phyloP scores from a whole-genome alignment of 139 green algal genomes.

The Deuterostichococcus epilithicus region DNA sequence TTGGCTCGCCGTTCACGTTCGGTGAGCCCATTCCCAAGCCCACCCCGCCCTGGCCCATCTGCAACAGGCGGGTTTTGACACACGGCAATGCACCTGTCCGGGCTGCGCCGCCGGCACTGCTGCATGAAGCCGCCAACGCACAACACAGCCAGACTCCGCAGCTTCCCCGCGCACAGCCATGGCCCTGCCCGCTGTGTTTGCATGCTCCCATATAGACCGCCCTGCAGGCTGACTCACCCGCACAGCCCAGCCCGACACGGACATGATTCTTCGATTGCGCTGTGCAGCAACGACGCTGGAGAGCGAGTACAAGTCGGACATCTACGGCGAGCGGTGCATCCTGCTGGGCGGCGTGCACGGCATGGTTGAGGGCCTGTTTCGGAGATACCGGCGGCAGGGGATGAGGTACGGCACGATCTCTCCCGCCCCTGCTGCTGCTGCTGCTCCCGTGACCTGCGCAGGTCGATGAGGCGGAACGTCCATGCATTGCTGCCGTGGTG shows the following conservation, averaged over 20 bases:
- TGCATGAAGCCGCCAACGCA: too few relatives aligned
- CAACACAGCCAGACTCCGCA: too few relatives aligned
- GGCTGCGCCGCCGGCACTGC: too few relatives aligned
- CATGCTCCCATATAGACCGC: neutral
- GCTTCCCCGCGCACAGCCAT: too few relatives aligned
- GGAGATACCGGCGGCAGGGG: conserved; percentile 80
- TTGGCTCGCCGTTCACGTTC: conserved; percentile 98
- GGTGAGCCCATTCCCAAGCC: conserved; percentile 13
- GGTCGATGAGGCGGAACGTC: too few relatives aligned
- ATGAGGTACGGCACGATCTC: conserved; percentile 64
- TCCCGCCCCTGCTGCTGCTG: too few relatives aligned
- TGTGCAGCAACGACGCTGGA: conserved; percentile 89
- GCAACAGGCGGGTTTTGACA: neutral
- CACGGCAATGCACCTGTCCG: neutral
- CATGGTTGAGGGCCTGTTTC: conserved; percentile 96
- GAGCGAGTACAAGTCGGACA: conserved; percentile 98
- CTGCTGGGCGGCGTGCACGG: conserved; percentile 98
- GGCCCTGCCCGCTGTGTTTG: neutral
- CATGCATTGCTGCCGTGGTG: too few relatives aligned
- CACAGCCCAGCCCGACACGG: too few relatives aligned
- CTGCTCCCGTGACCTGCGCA: too few relatives aligned
- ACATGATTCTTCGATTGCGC: neutral
- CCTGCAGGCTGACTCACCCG: neutral
- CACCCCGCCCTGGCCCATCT: neutral
- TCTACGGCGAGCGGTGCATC: conserved; percentile 98